Base-by-base conservation (phyloP, 305 asterid genomes). In the Coffea humblotiana region DNA sequence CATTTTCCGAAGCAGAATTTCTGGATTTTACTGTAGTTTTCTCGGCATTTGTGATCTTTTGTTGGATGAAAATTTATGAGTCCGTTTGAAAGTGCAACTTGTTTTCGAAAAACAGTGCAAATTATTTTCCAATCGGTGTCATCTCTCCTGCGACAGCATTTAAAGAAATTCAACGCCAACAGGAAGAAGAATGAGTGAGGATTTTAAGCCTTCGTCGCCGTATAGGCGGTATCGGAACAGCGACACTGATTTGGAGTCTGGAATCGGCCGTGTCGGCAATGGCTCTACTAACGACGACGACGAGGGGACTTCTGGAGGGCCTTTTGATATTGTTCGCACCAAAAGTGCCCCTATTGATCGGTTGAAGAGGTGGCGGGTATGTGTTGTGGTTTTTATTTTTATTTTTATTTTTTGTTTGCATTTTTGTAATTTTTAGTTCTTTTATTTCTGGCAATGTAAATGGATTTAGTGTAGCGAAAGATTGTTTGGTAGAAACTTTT, bases 291-390 rank as follows among this genome's bases (percentile, higher is more conserved):
- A 82, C 15, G 90, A 85, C 2, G 93, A 88, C 0, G 92, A 88
- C 12, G 90, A 79, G 8, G 86, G 78, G 15, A 83, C 82, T 8
- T 87, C 87, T 14, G 89, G 91, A 14, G 90, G 91, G 12, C 94
- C 98, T 8, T 95, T 95, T 70, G 87, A 90, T 84, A 93, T 95
- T 80, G 86, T 82, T 48, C 82, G 98, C 15, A 95, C 99, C 51
- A 95, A 95, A 80, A 83, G 96, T 68, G 98, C 99, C 51, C 90
- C 99, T 0, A 79, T 89, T 70, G 87, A 95, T 79, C 88, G 95
- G 74, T 79, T 95, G 82, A 92, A 89, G 65, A 78, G 92, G 75
- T 93, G 99, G 98, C 88, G 99, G 90, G 99, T 95, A 83, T 85
- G 97, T 83, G 82, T 15, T 78, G 23, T 58, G 4, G 3, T 71